Base-by-base conservation (phyloP, 768 basidiomycete species). In the Panaeolus cyanescens region DNA sequence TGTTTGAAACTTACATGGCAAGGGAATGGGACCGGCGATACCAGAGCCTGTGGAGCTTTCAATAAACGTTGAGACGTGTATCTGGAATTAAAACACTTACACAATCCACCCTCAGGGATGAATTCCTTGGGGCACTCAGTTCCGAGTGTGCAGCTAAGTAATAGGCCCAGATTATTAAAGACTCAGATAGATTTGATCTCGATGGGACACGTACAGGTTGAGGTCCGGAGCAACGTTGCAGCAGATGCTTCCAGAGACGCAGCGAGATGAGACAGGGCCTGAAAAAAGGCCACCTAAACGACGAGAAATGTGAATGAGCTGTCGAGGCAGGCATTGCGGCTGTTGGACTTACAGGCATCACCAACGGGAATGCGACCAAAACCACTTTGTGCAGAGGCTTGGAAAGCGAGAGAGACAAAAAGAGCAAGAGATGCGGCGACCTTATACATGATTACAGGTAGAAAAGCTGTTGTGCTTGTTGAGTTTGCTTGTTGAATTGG, bases 41-140 rank as follows among this genome's bases (percentile, higher is more conserved):
- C 62, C 62, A 32, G 67, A 55, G 58, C 67, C 67, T 68, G 39
- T n/a, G 22, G 32, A 55, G 9, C 10, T n/a, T n/a, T 22, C 32
- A 36, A 20, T 25, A 58, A 39, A 36, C 39, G 30, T 37, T 33
- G 54, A n/a, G n/a, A n/a, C n/a, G n/a, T n/a, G n/a, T n/a, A n/a
- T n/a, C n/a, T n/a, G n/a, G 54, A 39, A 50, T n/a, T 36, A 42
- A 39, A 8, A 40, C 2, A 55, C 62, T 45, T 36, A 65, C 65
- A 65, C 32, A 61, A 54, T 3, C 60, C 62, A 39, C 65, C 65
- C 32, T 63, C 62, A 20, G 65, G 65, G 28, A 65, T 65, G 20
- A 50, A 50, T 50, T 28, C 45, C 45, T 28, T 50, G 19, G 45
- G 45, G 45, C 45, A 50, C 25, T 28, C 45, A 13, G 45, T 50